Percentiles rank a stretch among this genome's conserved stretches.
phyloP scores from a whole-genome alignment of 257 asterid genomes.

The Solanum megistacrolobum region DNA sequence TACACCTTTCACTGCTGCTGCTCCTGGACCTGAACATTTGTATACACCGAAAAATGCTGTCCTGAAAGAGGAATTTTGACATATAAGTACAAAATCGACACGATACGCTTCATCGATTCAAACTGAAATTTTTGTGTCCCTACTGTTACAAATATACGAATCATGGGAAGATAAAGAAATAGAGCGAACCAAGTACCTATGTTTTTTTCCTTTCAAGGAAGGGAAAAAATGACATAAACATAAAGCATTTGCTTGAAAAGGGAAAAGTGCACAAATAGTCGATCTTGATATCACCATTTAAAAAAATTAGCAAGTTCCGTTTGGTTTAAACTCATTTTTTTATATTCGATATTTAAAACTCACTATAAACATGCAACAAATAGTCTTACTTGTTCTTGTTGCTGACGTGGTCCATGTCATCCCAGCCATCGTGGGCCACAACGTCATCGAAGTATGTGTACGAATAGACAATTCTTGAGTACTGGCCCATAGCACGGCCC shows the following conservation, averaged over 20 bases:
- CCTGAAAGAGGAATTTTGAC: conserved; percentile 4
- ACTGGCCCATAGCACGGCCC: conserved; percentile 94
- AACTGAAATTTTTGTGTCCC: background rate
- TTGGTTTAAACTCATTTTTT: background rate
- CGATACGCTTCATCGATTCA: background rate
- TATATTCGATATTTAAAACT: background rate
- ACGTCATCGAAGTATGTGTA: conserved; percentile 60
- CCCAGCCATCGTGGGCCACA: conserved; percentile 94
- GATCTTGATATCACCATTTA: background rate
- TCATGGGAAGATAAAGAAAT: background rate
- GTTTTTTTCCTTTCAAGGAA: too few relatives aligned
- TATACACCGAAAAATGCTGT: conserved; percentile 36
- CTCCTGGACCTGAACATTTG: conserved; percentile 35
- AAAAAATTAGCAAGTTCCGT: background rate
- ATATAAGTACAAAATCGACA: background rate
- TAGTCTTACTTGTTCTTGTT: conserved; percentile 58
- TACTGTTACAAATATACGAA: background rate
- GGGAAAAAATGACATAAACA: background rate
- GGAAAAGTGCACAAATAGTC: background rate
- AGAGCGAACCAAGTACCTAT: background rate
- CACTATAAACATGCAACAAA: background rate
- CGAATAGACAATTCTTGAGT: conserved; percentile 66
- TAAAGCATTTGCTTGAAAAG: background rate
- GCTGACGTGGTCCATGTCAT: conserved; percentile 79
- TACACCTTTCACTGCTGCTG: conserved; percentile 49